Conservation (phyloP, 306 rosid genomes). For the Oemleria cerasiformis region DNA sequence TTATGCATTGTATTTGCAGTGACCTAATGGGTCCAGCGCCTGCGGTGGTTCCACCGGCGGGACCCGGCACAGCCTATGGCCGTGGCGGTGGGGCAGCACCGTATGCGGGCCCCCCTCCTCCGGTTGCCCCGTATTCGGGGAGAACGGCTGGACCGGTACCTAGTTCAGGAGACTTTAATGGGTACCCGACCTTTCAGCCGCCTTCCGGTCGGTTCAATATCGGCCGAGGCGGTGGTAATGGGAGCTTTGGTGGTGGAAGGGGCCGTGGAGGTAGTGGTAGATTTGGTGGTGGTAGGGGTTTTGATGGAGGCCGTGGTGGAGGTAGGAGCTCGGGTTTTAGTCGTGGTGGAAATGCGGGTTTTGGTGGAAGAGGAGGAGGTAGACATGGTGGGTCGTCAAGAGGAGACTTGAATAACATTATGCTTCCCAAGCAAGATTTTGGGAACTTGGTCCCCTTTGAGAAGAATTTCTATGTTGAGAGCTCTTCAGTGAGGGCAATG, state of each 20-base stretch:
- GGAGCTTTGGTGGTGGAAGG: conserved; percentile 5
- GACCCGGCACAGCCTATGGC: conserved; percentile 30
- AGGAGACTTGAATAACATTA: conserved; percentile 70
- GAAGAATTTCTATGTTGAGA: conserved; percentile 75
- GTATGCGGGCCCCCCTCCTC: conserved; percentile 34
- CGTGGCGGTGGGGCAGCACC: conserved; percentile 45
- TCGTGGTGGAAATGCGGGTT: conserved; percentile 28
- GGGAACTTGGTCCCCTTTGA: conserved; percentile 78
- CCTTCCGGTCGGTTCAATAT: conserved; percentile 62
- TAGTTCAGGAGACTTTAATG: conserved; percentile 28
- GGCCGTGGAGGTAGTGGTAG: conserved; percentile 33
- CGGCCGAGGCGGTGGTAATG: conserved; percentile 50
- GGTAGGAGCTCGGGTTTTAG: conserved; percentile 42
- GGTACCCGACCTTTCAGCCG: conserved; percentile 55
- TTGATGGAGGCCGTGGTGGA: conserved; percentile 33
- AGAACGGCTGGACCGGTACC: conserved; percentile 41
- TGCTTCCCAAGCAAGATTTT: conserved; percentile 80
- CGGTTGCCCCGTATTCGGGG: conserved; percentile 33
- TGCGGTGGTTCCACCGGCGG: conserved; percentile 21
- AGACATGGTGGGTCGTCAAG: conserved; percentile 60
- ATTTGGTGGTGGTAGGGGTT: conserved; percentile 21
- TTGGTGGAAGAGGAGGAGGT: conserved; percentile 55
- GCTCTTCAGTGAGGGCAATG: conserved; percentile 59
- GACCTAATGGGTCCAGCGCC: conserved; percentile 56
- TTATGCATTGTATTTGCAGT: conserved; percentile 30